Percentiles rank a stretch among this genome's conserved stretches.
phyloP scores from a whole-genome alignment of 2,329 filamentous ascomycete genomes.

The Colletotrichum gigasporum region DNA sequence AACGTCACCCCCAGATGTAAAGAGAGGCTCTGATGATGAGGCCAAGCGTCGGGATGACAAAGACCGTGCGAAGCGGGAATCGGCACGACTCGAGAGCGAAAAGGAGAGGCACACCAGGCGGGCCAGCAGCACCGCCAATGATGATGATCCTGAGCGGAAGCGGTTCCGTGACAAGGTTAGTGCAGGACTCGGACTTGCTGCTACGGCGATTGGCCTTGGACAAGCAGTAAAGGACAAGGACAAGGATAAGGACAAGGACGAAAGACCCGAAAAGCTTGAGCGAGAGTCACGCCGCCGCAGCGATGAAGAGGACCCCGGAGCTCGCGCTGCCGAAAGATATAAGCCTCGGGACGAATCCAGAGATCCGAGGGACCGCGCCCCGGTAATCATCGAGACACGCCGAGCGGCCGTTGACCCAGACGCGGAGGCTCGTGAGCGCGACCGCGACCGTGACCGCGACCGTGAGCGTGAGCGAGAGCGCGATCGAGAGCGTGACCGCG shows the following conservation, averaged over 20 bases:
- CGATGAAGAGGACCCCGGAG: conserved; percentile 29
- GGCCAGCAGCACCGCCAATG: conserved; percentile 39
- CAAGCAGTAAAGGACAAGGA: conserved; percentile 49
- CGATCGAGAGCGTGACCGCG: conserved; percentile 32
- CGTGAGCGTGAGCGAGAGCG: conserved; percentile 17
- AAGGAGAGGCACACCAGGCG: conserved; percentile 40
- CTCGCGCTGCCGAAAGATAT: conserved; percentile 39
- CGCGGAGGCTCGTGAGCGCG: conserved; percentile 34
- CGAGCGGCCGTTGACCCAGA: conserved; percentile 27
- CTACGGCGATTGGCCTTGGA: conserved; percentile 56
- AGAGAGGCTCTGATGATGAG: conserved; percentile 33
- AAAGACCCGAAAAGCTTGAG: conserved; percentile 33
- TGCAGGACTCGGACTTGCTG: conserved; percentile 58
- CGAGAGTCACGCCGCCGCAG: conserved; percentile 29
- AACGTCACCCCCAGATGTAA: conserved; percentile 25
- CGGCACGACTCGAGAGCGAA: conserved; percentile 26
- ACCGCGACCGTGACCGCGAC: conserved; percentile 31
- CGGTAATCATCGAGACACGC: conserved; percentile 34
- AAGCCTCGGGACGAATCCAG: conserved; percentile 38
- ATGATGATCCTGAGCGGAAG: conserved; percentile 51
- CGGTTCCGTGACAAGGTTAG: conserved; percentile 59
- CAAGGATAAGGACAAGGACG: conserved; percentile 47
- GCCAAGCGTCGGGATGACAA: conserved; percentile 28
- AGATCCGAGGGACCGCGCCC: conserved; percentile 29
- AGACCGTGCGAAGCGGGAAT: conserved; percentile 23